Base-by-base conservation (phyloP, 1,284 basidiomycete genomes). In the Irpex lacteus region DNA sequence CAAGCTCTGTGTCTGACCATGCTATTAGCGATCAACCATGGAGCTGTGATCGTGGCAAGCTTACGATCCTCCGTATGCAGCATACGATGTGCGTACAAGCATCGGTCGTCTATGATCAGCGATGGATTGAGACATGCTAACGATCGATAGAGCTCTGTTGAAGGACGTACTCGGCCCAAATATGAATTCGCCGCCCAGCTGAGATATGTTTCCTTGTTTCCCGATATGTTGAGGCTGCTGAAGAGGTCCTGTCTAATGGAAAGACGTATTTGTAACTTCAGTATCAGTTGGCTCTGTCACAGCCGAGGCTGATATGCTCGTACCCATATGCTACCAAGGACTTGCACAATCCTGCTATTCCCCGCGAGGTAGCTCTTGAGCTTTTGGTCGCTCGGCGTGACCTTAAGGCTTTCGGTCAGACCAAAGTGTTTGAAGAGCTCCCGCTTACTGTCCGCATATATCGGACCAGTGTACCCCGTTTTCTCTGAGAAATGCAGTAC, bases 111-210 rank as follows among this genome's bases (percentile, higher is more conserved):
- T 75, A 21, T 18, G 34, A 40, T 38, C 19, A 11, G 59, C 21
- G 13, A 44, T 18, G n/a, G 18, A 32, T 52, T 62, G 18, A 62
- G 32, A 34, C 11, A 32, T 57, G 49, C 18, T 2, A 37, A 44
- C n/a, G 54, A 59, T 63, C 61, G 34, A 21, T 32, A 8, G 55
- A 40, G 37, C 37, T 34, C 11, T 34, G n/a, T 54, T 50, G n/a
- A 53, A 55, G 50, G 40, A 61, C 71, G 11, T 67, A 83, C 84
- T 84, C 37, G 84, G 83, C 26, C 84, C 85, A 59, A 89, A 78
- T 26, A 89, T 73, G 65, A 88, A 88, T 47, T 89, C 87, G 2
- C 86, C 87, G 1, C 87, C 87, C 0, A 85, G 73, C 70, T 90
- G 87, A 0, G 82, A 78, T 15, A 84, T 71, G 55, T 85, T 83